These are phyloP conservation scores for Apiospora marii DNA, from an alignment of 2,329 filamentous ascomycete species.

Conservation along the genomic window DNA sequence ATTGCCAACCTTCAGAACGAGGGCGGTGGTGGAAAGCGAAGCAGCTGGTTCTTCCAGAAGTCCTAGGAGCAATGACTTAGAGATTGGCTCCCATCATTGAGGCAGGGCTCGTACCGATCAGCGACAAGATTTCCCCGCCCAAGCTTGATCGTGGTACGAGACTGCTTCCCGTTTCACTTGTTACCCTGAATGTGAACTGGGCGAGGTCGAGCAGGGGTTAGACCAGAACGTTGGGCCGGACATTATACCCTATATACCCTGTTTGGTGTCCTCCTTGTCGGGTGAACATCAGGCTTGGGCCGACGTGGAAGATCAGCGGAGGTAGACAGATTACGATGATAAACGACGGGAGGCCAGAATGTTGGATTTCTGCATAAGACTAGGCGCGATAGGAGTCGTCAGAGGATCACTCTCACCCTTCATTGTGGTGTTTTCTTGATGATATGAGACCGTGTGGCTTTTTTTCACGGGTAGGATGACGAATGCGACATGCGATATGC, in stretches of 20 bases:
- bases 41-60: conserved; percentile 79
- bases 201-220: conserved; percentile 14
- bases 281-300: neutral
- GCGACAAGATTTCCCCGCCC: neutral
- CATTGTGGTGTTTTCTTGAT: conserved; percentile 14
- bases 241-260: conserved; percentile 19
- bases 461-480: neutral
- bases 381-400: conserved; percentile 23
- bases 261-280: neutral
- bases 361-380: conserved; percentile 23
- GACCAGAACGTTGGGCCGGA: conserved; percentile 5
- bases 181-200: neutral
- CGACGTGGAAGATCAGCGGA: conserved; percentile 12
- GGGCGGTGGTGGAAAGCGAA: conserved; percentile 64
- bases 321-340: conserved; percentile 17
- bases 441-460: neutral
- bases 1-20: conserved; percentile 68
- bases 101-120: neutral
- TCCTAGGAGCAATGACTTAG: conserved; percentile 39
- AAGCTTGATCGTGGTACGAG: neutral
- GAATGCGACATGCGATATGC: conserved; percentile 22
- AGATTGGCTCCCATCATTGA: neutral
- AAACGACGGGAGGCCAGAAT: conserved; percentile 14
- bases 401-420: conserved; percentile 9
- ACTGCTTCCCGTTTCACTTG: conserved; percentile 15